Evolutionary conservation across 1,284 basidiomycete species (phyloP), one percentile per base, ranked within the genome.

Genomic region (Fomes fomentarius): DNA sequence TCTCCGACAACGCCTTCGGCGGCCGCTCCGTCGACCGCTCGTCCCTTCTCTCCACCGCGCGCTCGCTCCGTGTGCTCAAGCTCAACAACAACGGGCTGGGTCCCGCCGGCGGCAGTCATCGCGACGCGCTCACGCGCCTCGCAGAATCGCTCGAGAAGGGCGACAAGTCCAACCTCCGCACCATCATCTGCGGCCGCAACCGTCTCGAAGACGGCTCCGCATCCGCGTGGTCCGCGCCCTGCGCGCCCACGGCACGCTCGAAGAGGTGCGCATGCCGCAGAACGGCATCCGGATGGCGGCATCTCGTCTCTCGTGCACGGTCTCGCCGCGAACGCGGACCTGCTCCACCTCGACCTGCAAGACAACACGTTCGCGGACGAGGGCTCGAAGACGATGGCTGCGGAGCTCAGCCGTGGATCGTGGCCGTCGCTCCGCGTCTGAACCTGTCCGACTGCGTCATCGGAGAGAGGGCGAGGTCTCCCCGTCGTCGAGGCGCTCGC

Each of bases 21-120:
- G 95, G 94, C 28, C 88, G 96, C 64, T 96, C 93, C 37, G 94
- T 96, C 15, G 93, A 97, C 66, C 94, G 39, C 92, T 99, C 76
- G 94, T 96, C 45, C 87, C 90, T 97, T 77, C 84, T 97, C 64
- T 83, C 83, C 49, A 77, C 86, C 64, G 96, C 94, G 71, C 87
- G 84, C 49, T 81, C 80, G 58, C 84, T 95, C 74, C 84, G 89
- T 66, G 80, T 93, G 53, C 85, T 99, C 69, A 91, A 89, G 67
- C 84, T 99, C 60, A 97, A 94, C 75, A 99, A 99, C 79, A 99
- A 98, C 73, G 97, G 96, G 28, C 84, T 99, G 30, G 97, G 97
- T n/a, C 90, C 94, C 22, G 86, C 84, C 10, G 97, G 96, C 24
- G 97, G 96, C 37, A 78, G 87, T 92, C 64, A 85, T 99, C 62